Conservation (phyloP, 495 filamentous ascomycete species). For the Elasticomyces elasticus region DNA sequence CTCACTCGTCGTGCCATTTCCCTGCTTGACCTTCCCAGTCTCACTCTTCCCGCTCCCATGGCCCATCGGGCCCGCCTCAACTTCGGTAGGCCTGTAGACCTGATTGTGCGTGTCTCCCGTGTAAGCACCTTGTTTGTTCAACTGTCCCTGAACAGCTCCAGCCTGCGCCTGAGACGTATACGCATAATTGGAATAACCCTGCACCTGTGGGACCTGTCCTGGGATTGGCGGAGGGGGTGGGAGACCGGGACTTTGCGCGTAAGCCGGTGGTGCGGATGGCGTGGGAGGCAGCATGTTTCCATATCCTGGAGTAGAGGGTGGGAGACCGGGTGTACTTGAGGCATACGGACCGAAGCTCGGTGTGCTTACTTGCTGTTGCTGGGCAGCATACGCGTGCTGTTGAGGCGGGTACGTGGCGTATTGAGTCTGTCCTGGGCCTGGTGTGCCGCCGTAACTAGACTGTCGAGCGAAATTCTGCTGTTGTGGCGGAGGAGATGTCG, state of each 20-base stretch:
- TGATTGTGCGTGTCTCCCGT: slow-evolving; percentile 55
- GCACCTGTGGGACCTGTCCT: slow-evolving; percentile 14
- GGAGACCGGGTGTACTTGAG: slow-evolving; percentile 16
- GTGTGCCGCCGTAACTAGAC: slow-evolving; percentile 5
- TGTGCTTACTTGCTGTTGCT: background rate
- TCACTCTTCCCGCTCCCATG: slow-evolving; percentile 36
- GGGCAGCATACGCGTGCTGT: background rate
- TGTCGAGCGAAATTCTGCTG: slow-evolving; percentile 12
- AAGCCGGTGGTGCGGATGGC: slow-evolving; percentile 17
- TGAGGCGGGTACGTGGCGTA: slow-evolving; percentile 26
- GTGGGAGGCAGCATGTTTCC: slow-evolving; percentile 11
- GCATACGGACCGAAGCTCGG: slow-evolving; percentile 22
- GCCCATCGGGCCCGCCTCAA: slow-evolving; percentile 38
- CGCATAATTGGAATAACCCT: slow-evolving; percentile 24
- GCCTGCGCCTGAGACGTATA: slow-evolving; percentile 11
- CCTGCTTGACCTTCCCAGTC: slow-evolving; percentile 1
- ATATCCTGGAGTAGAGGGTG: background rate
- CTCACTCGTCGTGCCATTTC: slow-evolving; percentile 44
- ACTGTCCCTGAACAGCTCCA: slow-evolving; percentile 21
- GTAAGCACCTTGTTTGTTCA: slow-evolving; percentile 41
- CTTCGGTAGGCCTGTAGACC: slow-evolving; percentile 64
- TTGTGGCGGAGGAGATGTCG: slow-evolving; percentile 15
- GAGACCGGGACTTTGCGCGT: slow-evolving; percentile 22
- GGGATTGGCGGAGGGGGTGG: slow-evolving; percentile 14
- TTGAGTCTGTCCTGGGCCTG: slow-evolving; percentile 10